Conservation (phyloP, 768 basidiomycete species). For the Termitomyces sp. region DNA sequence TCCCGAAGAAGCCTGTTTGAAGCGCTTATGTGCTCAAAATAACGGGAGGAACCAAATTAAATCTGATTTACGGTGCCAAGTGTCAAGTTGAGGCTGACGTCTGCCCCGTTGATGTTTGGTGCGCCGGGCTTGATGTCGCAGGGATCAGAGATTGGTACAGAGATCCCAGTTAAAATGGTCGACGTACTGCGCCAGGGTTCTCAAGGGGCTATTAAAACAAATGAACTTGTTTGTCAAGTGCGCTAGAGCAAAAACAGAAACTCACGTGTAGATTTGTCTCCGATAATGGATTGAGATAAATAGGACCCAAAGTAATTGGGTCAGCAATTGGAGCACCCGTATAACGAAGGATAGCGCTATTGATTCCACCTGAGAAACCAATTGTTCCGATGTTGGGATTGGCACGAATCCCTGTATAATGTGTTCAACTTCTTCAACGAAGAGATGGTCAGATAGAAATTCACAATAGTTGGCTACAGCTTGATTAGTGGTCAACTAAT, state of each 20-base stretch:
- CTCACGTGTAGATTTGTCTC: conserved; percentile 16
- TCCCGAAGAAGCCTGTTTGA: conserved; percentile 3
- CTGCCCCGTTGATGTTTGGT: conserved; percentile 25
- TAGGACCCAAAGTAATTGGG: conserved; percentile 24
- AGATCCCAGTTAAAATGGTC: conserved; percentile 10
- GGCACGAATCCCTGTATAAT: conserved; percentile 39
- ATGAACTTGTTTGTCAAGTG: not conserved
- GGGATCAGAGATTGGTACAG: not conserved
- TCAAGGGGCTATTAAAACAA: conserved; percentile 22
- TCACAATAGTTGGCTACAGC: conserved; percentile 38
- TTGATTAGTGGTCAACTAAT: conserved; percentile 26
- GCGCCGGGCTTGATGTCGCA: conserved; percentile 11
- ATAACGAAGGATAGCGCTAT: conserved; percentile 46
- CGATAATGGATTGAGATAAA: conserved; percentile 18
- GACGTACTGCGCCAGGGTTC: conserved; percentile 30
- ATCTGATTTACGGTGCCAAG: conserved; percentile 3
- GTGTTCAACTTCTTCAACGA: too few relatives aligned
- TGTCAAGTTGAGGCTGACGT: conserved; percentile 28
- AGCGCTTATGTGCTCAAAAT: too few relatives aligned
- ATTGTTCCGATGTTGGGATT: conserved; percentile 17
- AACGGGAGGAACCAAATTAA: too few relatives aligned
- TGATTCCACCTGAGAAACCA: conserved; percentile 30
- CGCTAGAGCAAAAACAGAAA: not conserved
- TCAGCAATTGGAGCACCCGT: conserved; percentile 32
- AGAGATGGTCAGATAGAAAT: not conserved